Percentiles rank a stretch among this genome's conserved stretches.
These are phyloP conservation scores for Phycomyces nitens DNA, from an alignment of 192 early-diverging fungal species.

Conservation along the genomic window DNA sequence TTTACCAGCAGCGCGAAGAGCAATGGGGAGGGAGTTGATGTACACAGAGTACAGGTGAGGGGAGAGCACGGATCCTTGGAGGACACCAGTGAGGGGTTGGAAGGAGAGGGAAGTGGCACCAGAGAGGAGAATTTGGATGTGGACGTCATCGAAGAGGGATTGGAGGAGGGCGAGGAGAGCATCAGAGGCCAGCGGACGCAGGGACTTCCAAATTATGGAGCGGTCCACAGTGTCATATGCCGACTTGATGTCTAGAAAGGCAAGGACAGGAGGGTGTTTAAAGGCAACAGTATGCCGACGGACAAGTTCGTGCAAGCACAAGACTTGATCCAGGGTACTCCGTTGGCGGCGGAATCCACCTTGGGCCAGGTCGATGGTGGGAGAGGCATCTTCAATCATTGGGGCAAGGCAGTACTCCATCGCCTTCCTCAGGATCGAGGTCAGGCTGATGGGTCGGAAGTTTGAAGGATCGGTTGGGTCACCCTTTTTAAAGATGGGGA, in stretches of 20 bases:
- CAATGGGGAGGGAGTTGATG: conserved; percentile 11
- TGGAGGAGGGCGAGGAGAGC: not conserved
- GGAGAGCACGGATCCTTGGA: conserved; percentile 21
- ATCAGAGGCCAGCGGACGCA: not conserved
- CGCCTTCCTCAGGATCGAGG: conserved; percentile 5
- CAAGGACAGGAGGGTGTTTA: not conserved
- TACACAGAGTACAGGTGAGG: conserved; percentile 23
- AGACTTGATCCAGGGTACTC: conserved; percentile 10
- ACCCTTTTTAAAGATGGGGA: conserved; percentile 18
- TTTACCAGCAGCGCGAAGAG: not conserved
- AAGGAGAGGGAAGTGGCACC: not conserved
- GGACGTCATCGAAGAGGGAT: conserved; percentile 4
- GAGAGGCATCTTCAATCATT: not conserved
- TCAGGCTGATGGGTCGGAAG: conserved; percentile 16
- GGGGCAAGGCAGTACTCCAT: conserved; percentile 16
- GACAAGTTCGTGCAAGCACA: conserved; percentile 10
- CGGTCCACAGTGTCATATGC: conserved; percentile 24
- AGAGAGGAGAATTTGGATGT: too few species aligned
- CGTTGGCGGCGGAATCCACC: conserved; percentile 18
- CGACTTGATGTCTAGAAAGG: conserved; percentile 23
- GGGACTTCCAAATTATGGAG: conserved; percentile 7
- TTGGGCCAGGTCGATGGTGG: conserved; percentile 11
- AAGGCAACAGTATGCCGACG: not conserved
- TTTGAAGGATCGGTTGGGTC: not conserved
- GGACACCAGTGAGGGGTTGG: conserved; percentile 15